phyloP scores from a whole-genome alignment of 176 grass and related monocot genomes.

The Oryza glaberrima region DNA sequence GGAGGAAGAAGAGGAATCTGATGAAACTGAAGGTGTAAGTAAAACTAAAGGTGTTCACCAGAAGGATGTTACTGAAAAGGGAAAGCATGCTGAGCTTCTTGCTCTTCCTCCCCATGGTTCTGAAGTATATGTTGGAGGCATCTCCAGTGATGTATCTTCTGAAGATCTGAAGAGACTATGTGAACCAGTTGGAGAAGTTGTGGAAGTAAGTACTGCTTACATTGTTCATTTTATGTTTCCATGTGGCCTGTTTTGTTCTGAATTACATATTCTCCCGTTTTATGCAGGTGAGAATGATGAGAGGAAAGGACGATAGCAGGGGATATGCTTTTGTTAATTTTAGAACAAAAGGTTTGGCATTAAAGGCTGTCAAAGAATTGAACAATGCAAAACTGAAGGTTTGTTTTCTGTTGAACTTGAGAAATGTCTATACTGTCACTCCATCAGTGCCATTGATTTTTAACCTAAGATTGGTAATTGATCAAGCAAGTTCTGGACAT shows the following conservation, averaged over 20 bases:
- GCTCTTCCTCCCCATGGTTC: slow-evolving; percentile 92
- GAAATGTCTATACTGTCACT: neutral
- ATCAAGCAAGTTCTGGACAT: neutral
- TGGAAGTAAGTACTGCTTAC: slow-evolving; percentile 68
- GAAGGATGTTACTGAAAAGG: slow-evolving; percentile 37
- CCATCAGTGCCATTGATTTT: slow-evolving; percentile 5
- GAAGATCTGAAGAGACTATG: slow-evolving; percentile 81
- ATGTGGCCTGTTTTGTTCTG: slow-evolving; percentile 28
- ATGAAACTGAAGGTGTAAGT: slow-evolving; percentile 42
- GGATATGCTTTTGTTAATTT: slow-evolving; percentile 86
- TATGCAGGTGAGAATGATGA: slow-evolving; percentile 84
- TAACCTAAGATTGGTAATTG: neutral
- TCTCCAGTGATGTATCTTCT: slow-evolving; percentile 62
- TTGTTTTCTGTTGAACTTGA: slow-evolving; percentile 3
- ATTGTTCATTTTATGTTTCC: slow-evolving; percentile 29
- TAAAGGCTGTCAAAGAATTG: slow-evolving; percentile 72
- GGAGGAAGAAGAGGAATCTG: slow-evolving; percentile 47
- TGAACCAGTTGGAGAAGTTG: slow-evolving; percentile 75
- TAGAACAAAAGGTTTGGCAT: slow-evolving; percentile 67
- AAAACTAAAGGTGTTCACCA: slow-evolving; percentile 27
- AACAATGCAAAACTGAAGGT: slow-evolving; percentile 80
- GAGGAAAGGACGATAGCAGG: slow-evolving; percentile 62
- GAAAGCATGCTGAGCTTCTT: slow-evolving; percentile 70
- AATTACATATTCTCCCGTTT: slow-evolving; percentile 11
- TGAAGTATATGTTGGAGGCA: slow-evolving; percentile 78